A percentile compares a stretch with the other conserved stretches of the same genome.
phyloP scores from a whole-genome alignment of 192 early-diverging fungal genomes.

The Rhizophagus prolifer region DNA sequence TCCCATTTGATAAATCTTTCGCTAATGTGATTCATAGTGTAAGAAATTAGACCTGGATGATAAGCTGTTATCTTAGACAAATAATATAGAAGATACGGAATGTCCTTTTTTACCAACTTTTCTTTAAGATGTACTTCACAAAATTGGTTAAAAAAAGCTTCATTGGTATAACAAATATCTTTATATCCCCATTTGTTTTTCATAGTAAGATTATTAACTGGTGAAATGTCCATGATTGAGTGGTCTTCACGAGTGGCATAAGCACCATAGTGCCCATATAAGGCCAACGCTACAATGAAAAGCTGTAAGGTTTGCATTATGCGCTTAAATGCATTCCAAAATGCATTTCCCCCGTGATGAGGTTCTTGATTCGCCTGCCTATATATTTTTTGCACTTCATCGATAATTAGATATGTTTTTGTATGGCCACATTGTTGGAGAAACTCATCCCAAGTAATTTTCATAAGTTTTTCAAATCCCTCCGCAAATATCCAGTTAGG shows the following conservation, averaged over 20 bases:
- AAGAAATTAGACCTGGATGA: constrained; percentile 11
- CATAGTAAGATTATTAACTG: constrained; percentile 1
- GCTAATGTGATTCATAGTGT: neutral
- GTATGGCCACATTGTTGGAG: neutral
- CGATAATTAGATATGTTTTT: constrained; percentile 20
- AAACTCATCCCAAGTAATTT: constrained; percentile 16
- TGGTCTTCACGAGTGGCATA: neutral
- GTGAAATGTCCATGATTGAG: neutral
- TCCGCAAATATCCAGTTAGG: constrained; percentile 9
- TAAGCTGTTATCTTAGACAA: too few species aligned
- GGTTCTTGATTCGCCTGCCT: too few species aligned
- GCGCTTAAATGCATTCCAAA: too few species aligned
- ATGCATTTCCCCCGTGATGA: too few species aligned
- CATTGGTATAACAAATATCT: constrained; percentile 7
- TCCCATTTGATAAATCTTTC: constrained; percentile 12
- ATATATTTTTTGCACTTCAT: too few species aligned
- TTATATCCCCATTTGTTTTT: constrained; percentile 3
- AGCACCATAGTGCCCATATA: neutral
- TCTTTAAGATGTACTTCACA: constrained; percentile 14
- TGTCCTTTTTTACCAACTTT: constrained; percentile 13
- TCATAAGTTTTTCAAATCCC: constrained; percentile 18
- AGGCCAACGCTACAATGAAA: too few species aligned
- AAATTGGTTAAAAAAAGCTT: constrained; percentile 3
- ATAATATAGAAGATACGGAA: neutral
- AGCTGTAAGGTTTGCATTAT: too few species aligned